A percentile compares a stretch with the other conserved stretches of the same genome.
These are phyloP conservation scores for Coprinellus aureogranulatus DNA, from an alignment of 768 basidiomycete genomes.

Conservation along the genomic window DNA sequence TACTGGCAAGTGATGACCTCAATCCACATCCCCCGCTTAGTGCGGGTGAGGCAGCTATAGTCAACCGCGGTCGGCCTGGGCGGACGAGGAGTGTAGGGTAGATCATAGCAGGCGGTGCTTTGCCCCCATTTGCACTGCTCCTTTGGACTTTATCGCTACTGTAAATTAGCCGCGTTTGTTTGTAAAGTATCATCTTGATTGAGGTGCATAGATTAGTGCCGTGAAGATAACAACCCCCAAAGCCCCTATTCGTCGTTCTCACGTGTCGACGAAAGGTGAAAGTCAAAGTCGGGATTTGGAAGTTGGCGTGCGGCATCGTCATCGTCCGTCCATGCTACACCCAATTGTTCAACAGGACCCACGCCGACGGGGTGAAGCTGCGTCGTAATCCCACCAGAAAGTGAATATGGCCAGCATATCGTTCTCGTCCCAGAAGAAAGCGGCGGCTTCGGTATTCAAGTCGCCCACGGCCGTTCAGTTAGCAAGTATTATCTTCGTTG, in stretches of 20 bases:
- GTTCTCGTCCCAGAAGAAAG: neutral
- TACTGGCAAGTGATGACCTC: conserved; percentile 43
- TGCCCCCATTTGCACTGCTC: too few relatives aligned
- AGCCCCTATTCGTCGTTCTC: too few relatives aligned
- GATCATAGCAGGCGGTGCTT: neutral
- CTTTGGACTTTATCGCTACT: conserved; percentile 8
- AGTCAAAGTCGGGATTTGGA: neutral
- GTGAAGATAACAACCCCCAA: too few relatives aligned
- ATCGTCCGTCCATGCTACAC: too few relatives aligned
- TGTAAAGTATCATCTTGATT: too few relatives aligned
- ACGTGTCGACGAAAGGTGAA: too few relatives aligned
- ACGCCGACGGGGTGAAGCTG: neutral
- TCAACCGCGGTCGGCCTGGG: conserved; percentile 39
- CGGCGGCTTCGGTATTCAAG: conserved; percentile 1
- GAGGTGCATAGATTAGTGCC: too few relatives aligned
- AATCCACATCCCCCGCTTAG: conserved; percentile 26
- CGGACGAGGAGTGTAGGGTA: conserved; percentile 24
- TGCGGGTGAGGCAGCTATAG: conserved; percentile 22
- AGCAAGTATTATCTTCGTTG: conserved; percentile 35
- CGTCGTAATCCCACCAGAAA: too few relatives aligned
- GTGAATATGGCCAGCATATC: conserved; percentile 1
- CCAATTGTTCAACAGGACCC: too few relatives aligned
- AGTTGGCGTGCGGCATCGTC: conserved; percentile 3
- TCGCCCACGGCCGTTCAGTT: conserved; percentile 42
- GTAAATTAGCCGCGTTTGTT: neutral